Evolutionary conservation across 108 stramenopile species (phyloP), one percentile per base, ranked within the genome.

Genomic region (Skeletonema menzelii): DNA sequence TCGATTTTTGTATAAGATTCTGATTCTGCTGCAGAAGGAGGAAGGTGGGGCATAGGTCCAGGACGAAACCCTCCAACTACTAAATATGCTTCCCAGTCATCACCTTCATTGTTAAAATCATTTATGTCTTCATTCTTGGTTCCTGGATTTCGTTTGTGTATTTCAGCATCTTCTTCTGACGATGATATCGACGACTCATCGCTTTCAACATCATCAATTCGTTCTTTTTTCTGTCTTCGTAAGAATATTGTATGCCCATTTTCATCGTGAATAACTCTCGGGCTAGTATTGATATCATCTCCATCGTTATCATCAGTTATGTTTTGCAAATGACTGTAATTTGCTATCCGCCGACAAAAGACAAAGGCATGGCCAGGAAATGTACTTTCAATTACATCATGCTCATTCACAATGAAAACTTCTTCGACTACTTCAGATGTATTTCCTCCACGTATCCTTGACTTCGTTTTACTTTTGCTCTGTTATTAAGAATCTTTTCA

Each of bases 351-450:
- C 26, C 67, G 38, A 82, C 88, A 69, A 79, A 76, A 81, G 67
- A 85, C 75, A 79, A 94, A 94, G 38, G 89, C 86, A 75, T 94
- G 88, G 15, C 93, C 91, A 8, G 71, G 71, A 47, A 30, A 73
- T 0, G 89, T 85, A 56, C 65, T 70, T 62, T 94, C 93, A 27
- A 91, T 81, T 46, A 84, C 87, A 83, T 87, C 89, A 30, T 59
- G 73, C 34, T 63, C 72, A 53, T 68, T 62, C 20, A 80, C 72
- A 11, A 70, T 22, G 27, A 56, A 40, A 22, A 4, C 37, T 2
- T 61, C 49, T 30, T 47, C 34, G 11, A 12, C 11, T 7, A 1
- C 31, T 2, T 30, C 30, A 30, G 34, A 6, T 35, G 34, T 10
- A 12, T 10, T 2, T 12, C 35, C 35, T 37, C 11, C 35, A 11